A percentile compares a stretch with the other conserved stretches of the same genome.
These are phyloP conservation scores for Tolypocladium ovalisporum DNA, from an alignment of 2,329 filamentous ascomycete species.

Conservation along the genomic window DNA sequence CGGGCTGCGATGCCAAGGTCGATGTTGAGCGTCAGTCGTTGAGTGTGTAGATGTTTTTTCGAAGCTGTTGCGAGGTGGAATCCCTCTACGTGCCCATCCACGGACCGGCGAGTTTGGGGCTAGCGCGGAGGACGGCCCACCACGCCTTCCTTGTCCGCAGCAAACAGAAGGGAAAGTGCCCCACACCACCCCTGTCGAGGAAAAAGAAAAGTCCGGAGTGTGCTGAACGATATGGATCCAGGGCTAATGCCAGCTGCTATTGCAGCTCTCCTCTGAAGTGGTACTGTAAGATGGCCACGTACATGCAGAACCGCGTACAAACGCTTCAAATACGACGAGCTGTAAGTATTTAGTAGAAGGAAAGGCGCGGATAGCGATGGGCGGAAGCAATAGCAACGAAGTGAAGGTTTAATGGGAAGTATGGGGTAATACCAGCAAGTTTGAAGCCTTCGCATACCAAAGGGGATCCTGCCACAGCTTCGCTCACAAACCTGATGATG, in stretches of 20 bases:
- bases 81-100: constrained; percentile 23
- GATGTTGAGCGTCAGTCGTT: constrained; percentile 1
- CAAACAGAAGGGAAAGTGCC: neutral
- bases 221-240: neutral
- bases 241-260: neutral
- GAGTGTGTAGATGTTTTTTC: constrained; percentile 20
- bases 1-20: neutral
- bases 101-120: constrained; percentile 19
- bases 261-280: neutral
- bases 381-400: neutral
- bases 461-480: neutral
- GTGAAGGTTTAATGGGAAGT: neutral
- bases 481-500: neutral
- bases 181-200: neutral
- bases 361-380: neutral
- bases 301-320: neutral
- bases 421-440: neutral
- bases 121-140: constrained; percentile 17
- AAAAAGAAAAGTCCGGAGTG: neutral
- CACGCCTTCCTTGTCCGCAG: constrained; percentile 8
- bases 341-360: neutral
- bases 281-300: neutral
- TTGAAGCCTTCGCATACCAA: neutral
- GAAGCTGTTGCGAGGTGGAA: constrained; percentile 14
- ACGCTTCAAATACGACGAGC: neutral